Evolutionary conservation across 78 protist species (phyloP).

Genomic region (Dictyostelium citrinum): DNA sequence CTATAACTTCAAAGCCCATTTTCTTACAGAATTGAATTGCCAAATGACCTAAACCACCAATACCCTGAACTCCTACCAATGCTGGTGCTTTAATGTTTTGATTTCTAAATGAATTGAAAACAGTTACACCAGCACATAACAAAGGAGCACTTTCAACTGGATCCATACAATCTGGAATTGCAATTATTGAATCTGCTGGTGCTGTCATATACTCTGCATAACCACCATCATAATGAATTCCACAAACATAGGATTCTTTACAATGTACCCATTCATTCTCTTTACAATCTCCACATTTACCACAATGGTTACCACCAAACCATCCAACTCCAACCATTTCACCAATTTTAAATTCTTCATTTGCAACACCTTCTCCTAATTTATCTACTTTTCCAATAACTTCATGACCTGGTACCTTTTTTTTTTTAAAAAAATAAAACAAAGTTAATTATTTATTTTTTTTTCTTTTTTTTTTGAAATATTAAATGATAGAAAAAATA

Average conservation of each 20-base stretch:
- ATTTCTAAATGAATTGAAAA: conserved; percentile 54
- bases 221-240: conserved; percentile 55
- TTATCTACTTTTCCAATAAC: conserved; percentile 64
- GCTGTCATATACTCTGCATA: conserved; percentile 61
- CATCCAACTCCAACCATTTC: conserved; percentile 76
- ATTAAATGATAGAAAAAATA: neutral
- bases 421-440: neutral
- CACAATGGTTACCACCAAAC: conserved; percentile 68
- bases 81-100: conserved; percentile 24
- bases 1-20: conserved; percentile 71
- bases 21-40: conserved; percentile 75
- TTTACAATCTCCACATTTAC: conserved; percentile 42
- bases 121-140: conserved; percentile 84
- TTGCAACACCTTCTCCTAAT: conserved; percentile 36
- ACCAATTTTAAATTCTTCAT: conserved; percentile 8
- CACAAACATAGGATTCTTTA: neutral
- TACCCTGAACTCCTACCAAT: conserved; percentile 65
- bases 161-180: conserved; percentile 51
- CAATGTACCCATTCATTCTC: conserved; percentile 39
- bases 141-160: conserved; percentile 62
- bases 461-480: no score
- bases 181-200: neutral
- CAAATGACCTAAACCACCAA: conserved; percentile 87
- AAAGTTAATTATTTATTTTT: neutral
- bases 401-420: conserved; percentile 74